These are phyloP conservation scores for Malania oleifera DNA, from an alignment of 164 flowering plant genomes.

Conservation along the genomic window DNA sequence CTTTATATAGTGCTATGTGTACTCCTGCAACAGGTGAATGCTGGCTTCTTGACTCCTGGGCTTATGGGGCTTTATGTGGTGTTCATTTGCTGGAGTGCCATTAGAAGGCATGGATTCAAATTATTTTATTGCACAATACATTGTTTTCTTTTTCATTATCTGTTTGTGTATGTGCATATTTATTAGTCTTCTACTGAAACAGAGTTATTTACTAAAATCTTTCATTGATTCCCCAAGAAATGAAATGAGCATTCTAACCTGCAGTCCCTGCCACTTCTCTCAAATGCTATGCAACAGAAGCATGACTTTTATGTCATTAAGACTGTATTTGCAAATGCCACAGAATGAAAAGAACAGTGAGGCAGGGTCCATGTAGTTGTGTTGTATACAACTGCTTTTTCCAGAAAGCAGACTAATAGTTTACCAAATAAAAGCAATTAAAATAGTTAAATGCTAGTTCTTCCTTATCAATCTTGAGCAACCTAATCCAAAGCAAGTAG, in stretches of 20 bases:
- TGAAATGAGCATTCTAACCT: neutral
- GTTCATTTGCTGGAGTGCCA: constrained; percentile 90
- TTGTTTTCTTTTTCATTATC: neutral
- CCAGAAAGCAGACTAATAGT: too few species aligned
- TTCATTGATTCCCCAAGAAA: neutral
- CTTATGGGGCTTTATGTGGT: constrained; percentile 89
- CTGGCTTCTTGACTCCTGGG: constrained; percentile 75
- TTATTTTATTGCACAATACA: constrained; percentile 1
- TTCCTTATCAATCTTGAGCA: neutral
- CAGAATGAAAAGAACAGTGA: too few species aligned
- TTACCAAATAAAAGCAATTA: too few species aligned
- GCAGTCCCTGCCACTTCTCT: neutral
- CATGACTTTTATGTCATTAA: neutral
- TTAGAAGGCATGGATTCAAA: constrained; percentile 52
- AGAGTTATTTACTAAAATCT: neutral
- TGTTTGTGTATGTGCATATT: too few species aligned
- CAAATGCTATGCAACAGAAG: neutral
- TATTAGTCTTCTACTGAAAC: neutral
- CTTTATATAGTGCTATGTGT: neutral
- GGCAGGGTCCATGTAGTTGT: too few species aligned
- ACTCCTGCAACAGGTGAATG: constrained; percentile 50
- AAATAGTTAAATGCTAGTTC: neutral
- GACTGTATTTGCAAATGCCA: too few species aligned
- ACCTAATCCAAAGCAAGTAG: neutral
- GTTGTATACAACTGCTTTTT: too few species aligned